These are phyloP conservation scores for Monascus purpureus DNA, from an alignment of 495 filamentous ascomycete species.

Conservation along the genomic window DNA sequence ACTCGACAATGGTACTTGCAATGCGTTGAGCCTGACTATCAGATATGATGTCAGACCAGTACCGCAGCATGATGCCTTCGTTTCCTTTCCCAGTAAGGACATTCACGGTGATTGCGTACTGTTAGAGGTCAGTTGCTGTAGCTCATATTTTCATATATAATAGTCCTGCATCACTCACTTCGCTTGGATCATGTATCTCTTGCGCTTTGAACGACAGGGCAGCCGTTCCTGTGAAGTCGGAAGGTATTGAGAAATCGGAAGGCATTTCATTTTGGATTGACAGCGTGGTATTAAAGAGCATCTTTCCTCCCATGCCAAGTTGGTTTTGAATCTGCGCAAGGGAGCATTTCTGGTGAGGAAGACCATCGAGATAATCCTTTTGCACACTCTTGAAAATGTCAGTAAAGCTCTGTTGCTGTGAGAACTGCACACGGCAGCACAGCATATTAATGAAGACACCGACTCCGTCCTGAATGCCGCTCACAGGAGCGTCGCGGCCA, in stretches of 20 bases:
- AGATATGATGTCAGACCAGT: constrained; percentile 33
- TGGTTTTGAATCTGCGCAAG: constrained; percentile 42
- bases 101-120: constrained; percentile 36
- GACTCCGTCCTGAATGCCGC: constrained; percentile 37
- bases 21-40: constrained; percentile 21
- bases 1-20: constrained; percentile 17
- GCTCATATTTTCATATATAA: background rate
- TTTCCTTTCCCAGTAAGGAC: constrained; percentile 27
- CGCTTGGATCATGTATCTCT: constrained; percentile 32
- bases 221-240: constrained; percentile 19
- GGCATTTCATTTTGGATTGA: constrained; percentile 36
- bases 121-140: constrained; percentile 1
- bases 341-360: constrained; percentile 38
- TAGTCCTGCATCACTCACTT: constrained; percentile 19
- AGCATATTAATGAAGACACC: constrained; percentile 45
- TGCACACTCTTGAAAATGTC: constrained; percentile 33
- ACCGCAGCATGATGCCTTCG: constrained; percentile 33
- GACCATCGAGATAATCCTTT: constrained; percentile 31
- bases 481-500: constrained; percentile 34
- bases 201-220: constrained; percentile 25
- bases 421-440: constrained; percentile 35
- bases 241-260: no score
- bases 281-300: constrained; percentile 44
- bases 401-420: constrained; percentile 15
- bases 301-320: constrained; percentile 32